Evolutionary conservation across 1,139 yeast genomes (phyloP).

Genomic region (Kazachstania sp.): DNA sequence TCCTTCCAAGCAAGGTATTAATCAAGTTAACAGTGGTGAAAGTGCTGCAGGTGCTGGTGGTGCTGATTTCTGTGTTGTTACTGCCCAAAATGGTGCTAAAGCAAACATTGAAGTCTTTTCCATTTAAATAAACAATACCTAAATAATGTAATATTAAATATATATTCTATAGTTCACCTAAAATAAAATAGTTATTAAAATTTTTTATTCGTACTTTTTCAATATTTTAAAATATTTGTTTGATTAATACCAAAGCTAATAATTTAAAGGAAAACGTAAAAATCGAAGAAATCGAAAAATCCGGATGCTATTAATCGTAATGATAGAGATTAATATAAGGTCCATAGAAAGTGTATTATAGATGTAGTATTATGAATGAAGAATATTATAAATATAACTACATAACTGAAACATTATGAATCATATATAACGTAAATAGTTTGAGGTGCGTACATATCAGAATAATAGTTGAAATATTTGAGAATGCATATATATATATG

Average conservation of each 20-base stretch:
- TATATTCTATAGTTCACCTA: background rate
- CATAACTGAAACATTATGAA: background rate
- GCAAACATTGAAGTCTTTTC: constrained; percentile 70
- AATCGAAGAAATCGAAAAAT: background rate
- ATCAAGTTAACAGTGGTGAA: constrained; percentile 33
- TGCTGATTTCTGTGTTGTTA: constrained; percentile 60
- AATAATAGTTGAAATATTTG: too few relatives aligned
- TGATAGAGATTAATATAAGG: too few relatives aligned
- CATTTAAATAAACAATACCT: constrained; percentile 1
- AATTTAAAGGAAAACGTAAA: background rate
- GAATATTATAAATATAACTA: too few relatives aligned
- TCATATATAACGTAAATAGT: background rate
- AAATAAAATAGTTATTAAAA: background rate
- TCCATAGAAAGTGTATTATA: too few relatives aligned
- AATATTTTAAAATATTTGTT: background rate
- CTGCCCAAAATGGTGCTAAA: constrained; percentile 54
- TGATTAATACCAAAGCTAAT: background rate
- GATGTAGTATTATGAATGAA: too few relatives aligned
- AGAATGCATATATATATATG: too few relatives aligned
- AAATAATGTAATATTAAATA: background rate
- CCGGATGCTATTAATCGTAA: too few relatives aligned
- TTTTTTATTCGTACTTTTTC: background rate
- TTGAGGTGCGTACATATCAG: background rate
- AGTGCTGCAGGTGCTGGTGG: constrained; percentile 11
- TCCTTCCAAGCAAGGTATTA: constrained; percentile 46